Conservation (phyloP, 2,329 filamentous ascomycete genomes). For the Calonectria hawksworthii region DNA sequence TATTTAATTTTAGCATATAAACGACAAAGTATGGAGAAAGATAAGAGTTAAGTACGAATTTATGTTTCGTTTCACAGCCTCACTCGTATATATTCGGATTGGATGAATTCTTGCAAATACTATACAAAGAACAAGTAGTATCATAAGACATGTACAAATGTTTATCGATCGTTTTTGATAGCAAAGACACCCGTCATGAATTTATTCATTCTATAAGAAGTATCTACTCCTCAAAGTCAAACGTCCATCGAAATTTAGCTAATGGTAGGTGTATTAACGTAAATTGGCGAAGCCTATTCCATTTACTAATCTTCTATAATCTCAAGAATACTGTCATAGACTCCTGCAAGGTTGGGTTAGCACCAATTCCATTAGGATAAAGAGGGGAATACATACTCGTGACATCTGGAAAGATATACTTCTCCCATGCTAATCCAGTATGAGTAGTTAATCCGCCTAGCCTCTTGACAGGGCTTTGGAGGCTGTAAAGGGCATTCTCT, state of each 20-base stretch:
- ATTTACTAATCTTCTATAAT: constrained; percentile 71
- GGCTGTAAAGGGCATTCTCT: constrained; percentile 80
- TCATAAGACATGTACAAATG: too few relatives aligned
- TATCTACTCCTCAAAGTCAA: too few relatives aligned
- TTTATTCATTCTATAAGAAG: too few relatives aligned
- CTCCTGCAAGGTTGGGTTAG: constrained; percentile 59
- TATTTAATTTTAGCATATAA: background rate
- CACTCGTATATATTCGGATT: too few relatives aligned
- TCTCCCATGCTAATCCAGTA: constrained; percentile 82
- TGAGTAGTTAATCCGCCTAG: constrained; percentile 90
- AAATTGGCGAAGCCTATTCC: background rate
- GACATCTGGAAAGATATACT: constrained; percentile 85
- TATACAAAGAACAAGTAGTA: too few relatives aligned
- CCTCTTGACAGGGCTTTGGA: constrained; percentile 86
- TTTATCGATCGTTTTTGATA: too few relatives aligned
- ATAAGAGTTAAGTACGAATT: background rate
- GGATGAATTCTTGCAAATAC: too few relatives aligned
- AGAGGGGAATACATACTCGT: constrained; percentile 73
- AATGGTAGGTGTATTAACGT: background rate
- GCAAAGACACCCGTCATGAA: too few relatives aligned
- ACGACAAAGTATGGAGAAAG: background rate
- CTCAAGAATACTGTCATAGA: constrained; percentile 78
- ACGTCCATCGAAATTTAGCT: too few relatives aligned
- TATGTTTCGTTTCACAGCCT: too few relatives aligned
- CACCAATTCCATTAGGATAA: background rate